Conservation (phyloP, 2,329 filamentous ascomycete genomes). For the Didymella segeticola region DNA sequence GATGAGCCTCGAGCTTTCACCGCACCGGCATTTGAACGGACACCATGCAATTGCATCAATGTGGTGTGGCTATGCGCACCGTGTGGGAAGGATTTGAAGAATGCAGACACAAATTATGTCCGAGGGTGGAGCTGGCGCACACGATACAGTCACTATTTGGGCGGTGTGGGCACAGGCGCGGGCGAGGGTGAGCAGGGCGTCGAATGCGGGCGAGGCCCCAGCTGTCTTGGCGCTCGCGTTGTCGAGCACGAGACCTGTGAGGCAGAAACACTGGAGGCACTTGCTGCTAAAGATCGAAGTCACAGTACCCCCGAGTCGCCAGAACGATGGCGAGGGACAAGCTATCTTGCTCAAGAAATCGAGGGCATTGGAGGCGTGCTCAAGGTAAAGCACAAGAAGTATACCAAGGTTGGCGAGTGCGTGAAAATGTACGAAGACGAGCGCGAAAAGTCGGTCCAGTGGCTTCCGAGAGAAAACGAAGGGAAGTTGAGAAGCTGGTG, state of each 20-base stretch:
- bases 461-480: constrained; percentile 72
- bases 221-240: constrained; percentile 77
- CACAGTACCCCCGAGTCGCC: constrained; percentile 32
- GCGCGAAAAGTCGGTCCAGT: constrained; percentile 55
- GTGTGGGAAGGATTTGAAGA: constrained; percentile 75
- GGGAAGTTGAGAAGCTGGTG: constrained; percentile 82
- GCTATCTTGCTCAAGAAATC: constrained; percentile 86
- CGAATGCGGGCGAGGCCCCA: constrained; percentile 78
- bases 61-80: constrained; percentile 85
- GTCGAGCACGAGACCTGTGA: constrained; percentile 86
- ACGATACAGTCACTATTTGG: constrained; percentile 78
- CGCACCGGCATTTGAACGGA: constrained; percentile 59
- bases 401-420: constrained; percentile 80
- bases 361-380: constrained; percentile 88
- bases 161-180: constrained; percentile 84
- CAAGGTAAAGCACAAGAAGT: constrained; percentile 85
- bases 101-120: constrained; percentile 64
- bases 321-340: constrained; percentile 65
- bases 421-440: constrained; percentile 82
- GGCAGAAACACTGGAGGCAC: constrained; percentile 68
- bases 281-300: constrained; percentile 44
- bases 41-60: constrained; percentile 64
- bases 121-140: constrained; percentile 89
- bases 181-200: constrained; percentile 89
- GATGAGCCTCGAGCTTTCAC: constrained; percentile 46